Evolutionary conservation across 1,139 yeast species (phyloP).

Genomic region (Geotrichum aggregatum): DNA sequence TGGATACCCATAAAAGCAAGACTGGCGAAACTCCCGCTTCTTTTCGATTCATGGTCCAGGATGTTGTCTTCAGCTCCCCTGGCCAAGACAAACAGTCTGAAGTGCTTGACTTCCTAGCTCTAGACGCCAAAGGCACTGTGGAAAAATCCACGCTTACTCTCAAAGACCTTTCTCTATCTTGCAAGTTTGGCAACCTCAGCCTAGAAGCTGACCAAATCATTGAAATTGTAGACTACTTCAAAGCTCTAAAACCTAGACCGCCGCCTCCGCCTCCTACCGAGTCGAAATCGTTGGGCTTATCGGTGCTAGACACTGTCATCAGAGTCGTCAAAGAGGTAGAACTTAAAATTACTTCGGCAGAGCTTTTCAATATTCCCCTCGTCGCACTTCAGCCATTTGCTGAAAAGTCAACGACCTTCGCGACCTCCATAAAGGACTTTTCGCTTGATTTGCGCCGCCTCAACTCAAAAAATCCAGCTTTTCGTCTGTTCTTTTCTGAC

Average conservation of each 20-base stretch:
- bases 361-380: constrained; percentile 29
- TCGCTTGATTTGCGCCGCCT: constrained; percentile 40
- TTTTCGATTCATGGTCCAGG: constrained; percentile 30
- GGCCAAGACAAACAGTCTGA: constrained; percentile 35
- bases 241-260: background rate
- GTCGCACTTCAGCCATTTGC: background rate
- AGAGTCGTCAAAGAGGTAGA: constrained; percentile 39
- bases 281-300: constrained; percentile 19
- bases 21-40: constrained; percentile 35
- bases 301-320: constrained; percentile 34
- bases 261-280: background rate
- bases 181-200: constrained; percentile 32
- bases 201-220: constrained; percentile 28
- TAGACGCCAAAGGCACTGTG: constrained; percentile 38
- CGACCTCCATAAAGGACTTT: constrained; percentile 38
- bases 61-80: constrained; percentile 31
- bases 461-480: constrained; percentile 41
- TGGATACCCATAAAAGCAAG: constrained; percentile 33
- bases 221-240: constrained; percentile 21
- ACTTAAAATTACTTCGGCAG: constrained; percentile 33
- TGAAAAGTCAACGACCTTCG: constrained; percentile 23
- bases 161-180: constrained; percentile 36
- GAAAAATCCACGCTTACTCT: constrained; percentile 34
- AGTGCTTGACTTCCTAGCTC: constrained; percentile 32
- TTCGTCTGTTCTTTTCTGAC: constrained; percentile 38